Evolutionary conservation across 2,329 filamentous ascomycete species (phyloP).

Genomic region (Bipolaris bicolor): DNA sequence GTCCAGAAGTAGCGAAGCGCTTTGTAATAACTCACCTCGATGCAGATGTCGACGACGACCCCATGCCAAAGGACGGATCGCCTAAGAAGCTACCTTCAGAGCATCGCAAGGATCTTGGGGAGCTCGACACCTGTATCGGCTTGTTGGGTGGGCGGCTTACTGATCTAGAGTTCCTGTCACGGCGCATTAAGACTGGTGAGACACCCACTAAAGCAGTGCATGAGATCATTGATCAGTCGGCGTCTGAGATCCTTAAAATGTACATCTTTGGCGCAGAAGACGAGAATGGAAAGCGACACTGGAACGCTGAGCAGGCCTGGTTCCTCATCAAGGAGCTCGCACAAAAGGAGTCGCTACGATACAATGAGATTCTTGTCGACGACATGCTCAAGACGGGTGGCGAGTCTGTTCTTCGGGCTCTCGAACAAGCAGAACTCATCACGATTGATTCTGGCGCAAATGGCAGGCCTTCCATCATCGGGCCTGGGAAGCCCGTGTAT

Average conservation of each 20-base stretch:
- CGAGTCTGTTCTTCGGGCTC: slow-evolving; percentile 76
- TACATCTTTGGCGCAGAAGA: slow-evolving; percentile 73
- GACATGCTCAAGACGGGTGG: slow-evolving; percentile 75
- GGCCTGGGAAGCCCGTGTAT: slow-evolving; percentile 84
- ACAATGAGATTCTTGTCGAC: slow-evolving; percentile 83
- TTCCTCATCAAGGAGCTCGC: slow-evolving; percentile 80
- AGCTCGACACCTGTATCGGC: slow-evolving; percentile 81
- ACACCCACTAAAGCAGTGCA: slow-evolving; percentile 78
- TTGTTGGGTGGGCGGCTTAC: slow-evolving; percentile 89
- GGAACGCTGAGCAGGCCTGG: slow-evolving; percentile 90
- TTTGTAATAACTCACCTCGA: slow-evolving; percentile 87
- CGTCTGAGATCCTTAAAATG: slow-evolving; percentile 91
- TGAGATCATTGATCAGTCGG: slow-evolving; percentile 87
- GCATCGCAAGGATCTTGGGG: slow-evolving; percentile 63
- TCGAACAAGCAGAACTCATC: slow-evolving; percentile 87
- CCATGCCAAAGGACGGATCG: slow-evolving; percentile 45
- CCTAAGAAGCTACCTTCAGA: slow-evolving; percentile 56
- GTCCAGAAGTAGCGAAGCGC: slow-evolving; percentile 80
- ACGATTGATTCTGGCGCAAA: slow-evolving; percentile 71
- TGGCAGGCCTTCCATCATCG: slow-evolving; percentile 78
- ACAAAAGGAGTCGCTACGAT: slow-evolving; percentile 70
- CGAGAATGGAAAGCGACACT: slow-evolving; percentile 62
- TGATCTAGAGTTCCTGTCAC: slow-evolving; percentile 91
- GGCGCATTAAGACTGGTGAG: slow-evolving; percentile 86
- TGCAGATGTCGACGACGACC: slow-evolving; percentile 52